These are phyloP conservation scores for Kalaharituber pfeilii DNA, from an alignment of 2,329 filamentous ascomycete genomes.

Conservation along the genomic window DNA sequence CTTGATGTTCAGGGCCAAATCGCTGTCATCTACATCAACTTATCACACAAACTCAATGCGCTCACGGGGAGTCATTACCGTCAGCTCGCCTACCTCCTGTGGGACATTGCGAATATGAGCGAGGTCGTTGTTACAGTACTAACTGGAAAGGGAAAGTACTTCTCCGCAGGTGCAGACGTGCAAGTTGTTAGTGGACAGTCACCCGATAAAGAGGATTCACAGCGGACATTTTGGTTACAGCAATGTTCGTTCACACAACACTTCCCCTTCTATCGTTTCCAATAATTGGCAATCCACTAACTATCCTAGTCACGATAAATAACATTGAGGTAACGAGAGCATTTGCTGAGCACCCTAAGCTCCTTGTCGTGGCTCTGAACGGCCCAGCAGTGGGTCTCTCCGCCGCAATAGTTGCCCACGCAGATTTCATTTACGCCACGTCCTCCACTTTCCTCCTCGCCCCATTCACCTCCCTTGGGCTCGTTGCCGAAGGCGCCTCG, in stretches of 20 bases:
- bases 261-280: too few species aligned
- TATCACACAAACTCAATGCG: constrained; percentile 74
- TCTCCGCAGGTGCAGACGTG: constrained; percentile 55
- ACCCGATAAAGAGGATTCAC: background rate
- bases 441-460: constrained; percentile 74
- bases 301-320: constrained; percentile 58
- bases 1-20: constrained; percentile 26
- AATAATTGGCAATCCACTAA: constrained; percentile 32
- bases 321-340: constrained; percentile 81
- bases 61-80: constrained; percentile 58
- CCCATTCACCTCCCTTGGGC: constrained; percentile 74
- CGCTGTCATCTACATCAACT: constrained; percentile 74
- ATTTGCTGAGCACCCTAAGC: constrained; percentile 86
- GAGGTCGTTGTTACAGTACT: constrained; percentile 74
- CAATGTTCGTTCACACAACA: constrained; percentile 2
- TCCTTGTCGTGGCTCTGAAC: constrained; percentile 80
- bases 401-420: constrained; percentile 63
- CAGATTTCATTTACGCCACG: constrained; percentile 72
- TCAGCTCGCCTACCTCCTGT: constrained; percentile 51
- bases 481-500: constrained; percentile 77
- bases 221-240: constrained; percentile 13
- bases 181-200: constrained; percentile 6
- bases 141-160: constrained; percentile 61
- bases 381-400: constrained; percentile 79
- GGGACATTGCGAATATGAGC: constrained; percentile 59